Base-by-base conservation (phyloP, 176 grass and related monocot genomes). In the Oropetium thomaeum region DNA sequence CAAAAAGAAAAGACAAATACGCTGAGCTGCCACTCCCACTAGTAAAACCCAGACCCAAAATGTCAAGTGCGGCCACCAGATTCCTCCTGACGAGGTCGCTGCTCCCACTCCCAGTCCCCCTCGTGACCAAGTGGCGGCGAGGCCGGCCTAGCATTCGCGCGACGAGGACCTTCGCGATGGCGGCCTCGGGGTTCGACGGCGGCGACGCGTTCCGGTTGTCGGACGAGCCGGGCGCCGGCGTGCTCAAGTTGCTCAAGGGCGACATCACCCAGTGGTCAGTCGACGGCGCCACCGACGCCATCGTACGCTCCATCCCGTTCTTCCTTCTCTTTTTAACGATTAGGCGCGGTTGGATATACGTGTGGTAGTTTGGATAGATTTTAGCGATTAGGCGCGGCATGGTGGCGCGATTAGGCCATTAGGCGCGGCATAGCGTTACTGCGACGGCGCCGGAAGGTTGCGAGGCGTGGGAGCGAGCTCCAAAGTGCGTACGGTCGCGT, bases 191-290 rank as follows among this genome's bases (percentile, higher is more conserved):
- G 42, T 82, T 67, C 17, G 73, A 42, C 20, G 58, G 38, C 63
- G 79, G 65, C 52, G 79, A 74, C 7, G 27, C 40, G 47, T 93
- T 94, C 71, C 81, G 71, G 67, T 67, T 98, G 23, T 98, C 91
- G 58, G 62, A 79, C 20, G 82, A 48, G 10, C 79, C 86, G 69
- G 82, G 44, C 1, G 84, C 74, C 49, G 83, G 59, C 51, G 37
- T 48, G 33, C 81, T 98, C 29, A 98, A 92, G 91, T 79, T 98
- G 74, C 88, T 76, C 37, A 93, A 88, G 81, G 91, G 91, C 57
- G 95, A 98, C 48, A 88, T 98, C 79, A 94, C 91, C 30, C 23
- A 47, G 58, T 98, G 95, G 95, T 84, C 79, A 49, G 81, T 98
- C 54, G 88, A 94, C 78, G 86, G 89, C 79, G 75, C 86, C 83